These are phyloP conservation scores for Viridothelium virens DNA, from an alignment of 495 filamentous ascomycete species.

Conservation along the genomic window DNA sequence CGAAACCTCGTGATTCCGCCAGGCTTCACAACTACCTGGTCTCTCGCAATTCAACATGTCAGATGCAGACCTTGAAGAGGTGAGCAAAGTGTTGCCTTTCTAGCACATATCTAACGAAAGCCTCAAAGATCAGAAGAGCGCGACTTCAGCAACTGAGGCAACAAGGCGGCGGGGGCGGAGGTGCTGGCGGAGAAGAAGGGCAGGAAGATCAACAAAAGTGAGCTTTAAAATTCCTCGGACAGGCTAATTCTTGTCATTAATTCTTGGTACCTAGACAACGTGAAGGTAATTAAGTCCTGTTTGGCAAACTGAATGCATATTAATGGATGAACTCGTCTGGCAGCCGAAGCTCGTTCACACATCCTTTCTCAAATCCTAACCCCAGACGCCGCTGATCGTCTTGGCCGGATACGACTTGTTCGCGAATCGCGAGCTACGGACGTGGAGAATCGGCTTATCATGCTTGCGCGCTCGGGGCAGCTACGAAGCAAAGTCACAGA, in stretches of 20 bases:
- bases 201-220: slow-evolving; percentile 63
- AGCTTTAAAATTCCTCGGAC: slow-evolving; percentile 21
- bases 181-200: slow-evolving; percentile 38
- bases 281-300: background rate
- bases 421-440: slow-evolving; percentile 86
- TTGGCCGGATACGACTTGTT: slow-evolving; percentile 90
- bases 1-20: background rate
- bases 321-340: slow-evolving; percentile 28
- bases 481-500: slow-evolving; percentile 82
- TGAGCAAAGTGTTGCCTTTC: slow-evolving; percentile 31
- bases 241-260: background rate
- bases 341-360: slow-evolving; percentile 61
- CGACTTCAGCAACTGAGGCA: slow-evolving; percentile 85
- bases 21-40: background rate
- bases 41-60: slow-evolving; percentile 47
- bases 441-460: slow-evolving; percentile 87
- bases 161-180: slow-evolving; percentile 46
- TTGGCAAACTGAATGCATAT: slow-evolving; percentile 22
- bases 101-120: slow-evolving; percentile 3
- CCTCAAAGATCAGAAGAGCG: slow-evolving; percentile 68
- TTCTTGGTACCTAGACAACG: slow-evolving; percentile 4
- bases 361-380: slow-evolving; percentile 88
- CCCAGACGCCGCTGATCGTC: slow-evolving; percentile 84
- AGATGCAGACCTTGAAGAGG: slow-evolving; percentile 81
- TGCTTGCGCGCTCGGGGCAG: slow-evolving; percentile 81